Evolutionary conservation across 2,329 filamentous ascomycete species (phyloP).

Genomic region (Paracamarosporium sp.): DNA sequence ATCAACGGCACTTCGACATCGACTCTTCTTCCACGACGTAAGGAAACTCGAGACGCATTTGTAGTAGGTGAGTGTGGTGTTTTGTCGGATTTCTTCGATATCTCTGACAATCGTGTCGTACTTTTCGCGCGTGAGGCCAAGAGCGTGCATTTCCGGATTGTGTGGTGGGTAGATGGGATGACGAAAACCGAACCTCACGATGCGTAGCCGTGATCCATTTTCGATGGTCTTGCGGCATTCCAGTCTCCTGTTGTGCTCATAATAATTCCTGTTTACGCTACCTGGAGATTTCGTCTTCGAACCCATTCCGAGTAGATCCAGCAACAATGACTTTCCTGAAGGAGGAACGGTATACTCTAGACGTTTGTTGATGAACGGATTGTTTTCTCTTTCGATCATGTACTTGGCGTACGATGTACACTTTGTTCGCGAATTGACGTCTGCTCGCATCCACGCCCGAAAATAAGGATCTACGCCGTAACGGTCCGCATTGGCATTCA

Average conservation of each 20-base stretch:
- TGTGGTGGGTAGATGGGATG: conserved; percentile 31
- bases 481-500: conserved; percentile 23
- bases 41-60: conserved; percentile 12
- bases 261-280: conserved; percentile 23
- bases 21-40: conserved; percentile 18
- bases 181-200: conserved; percentile 29
- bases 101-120: conserved; percentile 22
- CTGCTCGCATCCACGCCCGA: conserved; percentile 31
- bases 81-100: conserved; percentile 23
- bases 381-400: conserved; percentile 31
- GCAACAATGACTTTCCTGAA: conserved; percentile 6
- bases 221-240: conserved; percentile 32
- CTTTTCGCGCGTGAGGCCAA: conserved; percentile 23
- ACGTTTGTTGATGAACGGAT: conserved; percentile 30
- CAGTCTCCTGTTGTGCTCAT: conserved; percentile 33
- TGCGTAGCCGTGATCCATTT: conserved; percentile 23
- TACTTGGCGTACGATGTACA: conserved; percentile 31
- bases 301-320: conserved; percentile 10
- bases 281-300: conserved; percentile 20
- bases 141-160: conserved; percentile 29
- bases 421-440: conserved; percentile 27
- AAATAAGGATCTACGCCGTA: conserved; percentile 35
- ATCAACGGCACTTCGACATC: conserved; percentile 20
- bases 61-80: conserved; percentile 1
- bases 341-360: conserved; percentile 21